These are phyloP conservation scores for Dactylellina leptospora DNA, from an alignment of 2,329 filamentous ascomycete genomes.

Conservation along the genomic window DNA sequence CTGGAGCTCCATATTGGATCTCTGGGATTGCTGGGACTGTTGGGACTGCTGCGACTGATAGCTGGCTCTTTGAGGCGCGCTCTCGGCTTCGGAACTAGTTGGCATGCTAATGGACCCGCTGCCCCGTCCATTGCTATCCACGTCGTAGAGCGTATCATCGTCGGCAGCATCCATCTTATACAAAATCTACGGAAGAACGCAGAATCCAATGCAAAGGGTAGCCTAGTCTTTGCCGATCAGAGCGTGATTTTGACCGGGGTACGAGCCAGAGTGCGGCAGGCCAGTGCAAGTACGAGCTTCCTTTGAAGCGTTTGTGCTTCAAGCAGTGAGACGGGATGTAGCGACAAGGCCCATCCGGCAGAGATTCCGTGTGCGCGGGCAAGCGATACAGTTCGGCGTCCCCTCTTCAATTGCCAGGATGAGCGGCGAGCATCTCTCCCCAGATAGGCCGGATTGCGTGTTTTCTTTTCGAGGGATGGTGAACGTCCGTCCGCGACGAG, in stretches of 20 bases:
- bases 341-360: constrained; percentile 53
- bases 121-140: constrained; percentile 47
- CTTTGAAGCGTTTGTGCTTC: constrained; percentile 39
- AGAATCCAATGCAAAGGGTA: constrained; percentile 1
- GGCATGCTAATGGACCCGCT: constrained; percentile 43
- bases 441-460: constrained; percentile 33
- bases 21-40: constrained; percentile 48
- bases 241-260: constrained; percentile 15
- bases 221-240: constrained; percentile 26
- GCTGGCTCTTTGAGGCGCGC: constrained; percentile 37
- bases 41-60: constrained; percentile 52
- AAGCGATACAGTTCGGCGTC: constrained; percentile 44
- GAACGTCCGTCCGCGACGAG: constrained; percentile 12
- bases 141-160: constrained; percentile 48
- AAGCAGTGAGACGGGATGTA: constrained; percentile 43
- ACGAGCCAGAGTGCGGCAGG: constrained; percentile 10
- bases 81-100: constrained; percentile 38
- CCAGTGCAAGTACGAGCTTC: constrained; percentile 13
- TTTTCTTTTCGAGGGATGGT: constrained; percentile 17
- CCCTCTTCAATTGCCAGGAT: constrained; percentile 47
- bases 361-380: constrained; percentile 52
- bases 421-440: constrained; percentile 49
- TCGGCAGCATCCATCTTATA: constrained; percentile 47
- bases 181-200: constrained; percentile 18
- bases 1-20: constrained; percentile 57